Percentiles rank a stretch among this genome's conserved stretches.
phyloP scores from a whole-genome alignment of 805 yeast species.

The Candida tibetensis region DNA sequence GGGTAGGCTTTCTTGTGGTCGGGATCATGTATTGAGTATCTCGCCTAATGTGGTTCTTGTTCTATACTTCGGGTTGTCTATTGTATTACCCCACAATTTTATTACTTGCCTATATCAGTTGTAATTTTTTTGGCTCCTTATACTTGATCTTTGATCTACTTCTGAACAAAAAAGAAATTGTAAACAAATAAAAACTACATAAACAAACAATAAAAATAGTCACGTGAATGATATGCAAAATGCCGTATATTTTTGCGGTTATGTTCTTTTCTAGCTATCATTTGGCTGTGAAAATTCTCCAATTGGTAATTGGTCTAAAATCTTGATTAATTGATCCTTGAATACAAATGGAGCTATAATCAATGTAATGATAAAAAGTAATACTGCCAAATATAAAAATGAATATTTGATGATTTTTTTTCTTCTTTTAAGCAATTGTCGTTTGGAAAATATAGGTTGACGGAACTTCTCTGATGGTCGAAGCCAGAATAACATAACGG shows the following conservation, averaged over 20 bases:
- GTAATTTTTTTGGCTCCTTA: conserved; percentile 7
- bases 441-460: conserved; percentile 37
- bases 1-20: conserved; percentile 9
- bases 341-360: conserved; percentile 50
- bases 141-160: neutral
- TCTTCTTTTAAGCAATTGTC: conserved; percentile 31
- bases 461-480: conserved; percentile 36
- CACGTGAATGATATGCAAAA: conserved; percentile 2
- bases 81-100: no score
- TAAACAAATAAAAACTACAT: neutral
- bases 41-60: no score
- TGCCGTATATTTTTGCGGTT: neutral
- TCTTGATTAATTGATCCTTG: conserved; percentile 9
- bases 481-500: conserved; percentile 50
- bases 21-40: conserved; percentile 8
- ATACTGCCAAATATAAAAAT: conserved; percentile 41
- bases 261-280: conserved; percentile 6
- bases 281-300: conserved; percentile 54
- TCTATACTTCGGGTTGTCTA: no score
- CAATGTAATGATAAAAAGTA: conserved; percentile 28
- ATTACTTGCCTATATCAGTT: conserved; percentile 9
- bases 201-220: conserved; percentile 1
- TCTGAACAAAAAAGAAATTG: conserved; percentile 1
- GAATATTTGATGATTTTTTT: conserved; percentile 42
- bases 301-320: conserved; percentile 7